Evolutionary conservation across 208 protist genomes (phyloP).

Genomic region (Acanthamoeba royreba): DNA sequence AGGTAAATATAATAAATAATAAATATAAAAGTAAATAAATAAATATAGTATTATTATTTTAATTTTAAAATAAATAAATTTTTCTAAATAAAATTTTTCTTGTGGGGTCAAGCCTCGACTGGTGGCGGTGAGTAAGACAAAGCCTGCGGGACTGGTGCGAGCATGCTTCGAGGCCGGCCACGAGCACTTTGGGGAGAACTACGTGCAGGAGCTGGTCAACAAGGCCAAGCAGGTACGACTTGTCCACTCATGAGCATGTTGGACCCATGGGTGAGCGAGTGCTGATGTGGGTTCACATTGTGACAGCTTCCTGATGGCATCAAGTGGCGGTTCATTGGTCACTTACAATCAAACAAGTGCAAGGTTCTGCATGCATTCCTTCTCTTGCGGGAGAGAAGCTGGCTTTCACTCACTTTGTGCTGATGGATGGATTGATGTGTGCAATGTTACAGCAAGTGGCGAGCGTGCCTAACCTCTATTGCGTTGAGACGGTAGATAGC

Average conservation of each 20-base stretch:
- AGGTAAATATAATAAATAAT: too few species aligned
- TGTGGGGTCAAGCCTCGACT: slow-evolving; percentile 46
- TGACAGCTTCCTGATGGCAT: slow-evolving; percentile 86
- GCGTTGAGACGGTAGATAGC: slow-evolving; percentile 91
- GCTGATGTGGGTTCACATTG: slow-evolving; percentile 81
- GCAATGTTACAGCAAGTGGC: neutral
- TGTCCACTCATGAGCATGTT: neutral
- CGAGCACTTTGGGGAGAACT: slow-evolving; percentile 94
- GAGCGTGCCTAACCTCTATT: slow-evolving; percentile 54
- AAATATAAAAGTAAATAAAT: too few species aligned
- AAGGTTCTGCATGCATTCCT: too few species aligned
- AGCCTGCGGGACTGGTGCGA: slow-evolving; percentile 66
- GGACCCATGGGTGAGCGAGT: too few species aligned
- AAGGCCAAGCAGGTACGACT: slow-evolving; percentile 80
- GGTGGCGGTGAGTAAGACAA: slow-evolving; percentile 81
- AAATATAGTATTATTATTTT: too few species aligned
- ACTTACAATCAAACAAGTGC: slow-evolving; percentile 96
- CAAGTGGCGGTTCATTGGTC: slow-evolving; percentile 96
- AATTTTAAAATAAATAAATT: too few species aligned
- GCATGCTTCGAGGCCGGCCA: slow-evolving; percentile 74
- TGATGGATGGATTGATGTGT: slow-evolving; percentile 1
- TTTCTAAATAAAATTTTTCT: too few species aligned
- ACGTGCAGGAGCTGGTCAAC: slow-evolving; percentile 92
- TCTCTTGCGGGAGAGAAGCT: too few species aligned
- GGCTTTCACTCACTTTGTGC: neutral